phyloP scores from a whole-genome alignment of 257 asterid genomes.

The Solanum bulbocastanum region DNA sequence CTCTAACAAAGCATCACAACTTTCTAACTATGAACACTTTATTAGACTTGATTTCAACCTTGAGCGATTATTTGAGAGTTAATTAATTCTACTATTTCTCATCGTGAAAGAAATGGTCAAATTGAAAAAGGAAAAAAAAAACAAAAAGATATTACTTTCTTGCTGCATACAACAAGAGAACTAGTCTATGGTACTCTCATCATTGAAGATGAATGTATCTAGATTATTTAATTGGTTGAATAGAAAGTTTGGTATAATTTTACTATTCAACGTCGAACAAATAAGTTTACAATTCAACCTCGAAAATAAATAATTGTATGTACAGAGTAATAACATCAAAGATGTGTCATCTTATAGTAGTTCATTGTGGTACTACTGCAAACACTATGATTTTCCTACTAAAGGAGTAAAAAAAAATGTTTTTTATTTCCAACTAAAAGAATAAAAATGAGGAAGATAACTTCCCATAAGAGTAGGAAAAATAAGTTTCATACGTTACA shows the following conservation, averaged over 20 bases:
- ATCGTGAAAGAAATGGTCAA: background rate
- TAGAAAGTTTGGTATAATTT: background rate
- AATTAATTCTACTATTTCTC: background rate
- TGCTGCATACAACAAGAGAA: background rate
- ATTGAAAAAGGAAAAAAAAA: background rate
- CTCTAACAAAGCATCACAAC: background rate
- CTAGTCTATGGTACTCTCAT: background rate
- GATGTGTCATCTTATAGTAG: background rate
- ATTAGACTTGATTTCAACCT: background rate
- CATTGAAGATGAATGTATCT: background rate
- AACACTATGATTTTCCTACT: background rate
- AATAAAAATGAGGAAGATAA: background rate
- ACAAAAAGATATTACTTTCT: background rate
- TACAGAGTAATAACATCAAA: background rate
- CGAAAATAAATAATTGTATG: background rate
- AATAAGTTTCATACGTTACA: no score
- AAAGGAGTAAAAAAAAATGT: background rate
- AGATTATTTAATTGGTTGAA: background rate
- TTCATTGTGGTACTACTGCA: background rate
- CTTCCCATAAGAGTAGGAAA: no score
- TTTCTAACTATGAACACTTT: background rate
- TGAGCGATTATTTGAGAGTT: background rate
- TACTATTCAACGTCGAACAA: background rate
- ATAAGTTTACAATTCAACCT: background rate
- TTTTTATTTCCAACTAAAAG: background rate